These are phyloP conservation scores for Tripterygium wilfordii DNA, from an alignment of 177 flowering plant species.

Conservation along the genomic window DNA sequence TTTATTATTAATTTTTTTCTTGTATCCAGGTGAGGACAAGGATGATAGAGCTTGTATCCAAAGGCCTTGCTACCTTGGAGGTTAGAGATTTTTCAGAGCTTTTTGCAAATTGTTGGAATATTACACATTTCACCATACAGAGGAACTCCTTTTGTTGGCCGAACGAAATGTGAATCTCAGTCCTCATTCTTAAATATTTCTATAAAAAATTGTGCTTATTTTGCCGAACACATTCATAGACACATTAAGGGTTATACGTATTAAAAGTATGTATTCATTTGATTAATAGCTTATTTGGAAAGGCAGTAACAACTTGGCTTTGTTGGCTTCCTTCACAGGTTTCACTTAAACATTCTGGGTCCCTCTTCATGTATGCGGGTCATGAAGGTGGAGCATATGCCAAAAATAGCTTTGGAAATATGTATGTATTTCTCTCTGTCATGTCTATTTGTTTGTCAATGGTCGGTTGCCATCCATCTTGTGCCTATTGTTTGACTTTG, in stretches of 20 bases:
- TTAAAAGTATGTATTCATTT: too few relatives aligned
- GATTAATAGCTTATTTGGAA: background rate
- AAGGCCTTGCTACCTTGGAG: conserved; percentile 86
- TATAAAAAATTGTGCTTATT: too few relatives aligned
- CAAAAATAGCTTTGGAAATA: conserved; percentile 88
- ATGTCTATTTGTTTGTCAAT: background rate
- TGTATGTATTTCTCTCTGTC: conserved; percentile 38
- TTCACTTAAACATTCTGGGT: conserved; percentile 93
- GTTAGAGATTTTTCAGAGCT: conserved; percentile 24
- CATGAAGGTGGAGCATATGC: conserved; percentile 97
- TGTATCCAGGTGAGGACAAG: conserved; percentile 60
- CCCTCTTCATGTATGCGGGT: conserved; percentile 98
- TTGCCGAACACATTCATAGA: too few relatives aligned
- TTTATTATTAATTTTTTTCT: background rate
- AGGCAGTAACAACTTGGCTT: background rate
- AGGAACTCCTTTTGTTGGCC: too few relatives aligned
- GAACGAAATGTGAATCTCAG: too few relatives aligned
- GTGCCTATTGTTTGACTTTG: background rate
- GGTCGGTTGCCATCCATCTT: background rate
- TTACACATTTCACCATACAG: too few relatives aligned
- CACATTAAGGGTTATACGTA: too few relatives aligned
- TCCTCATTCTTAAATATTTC: too few relatives aligned
- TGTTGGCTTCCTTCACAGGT: conserved; percentile 45
- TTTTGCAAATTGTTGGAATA: background rate
- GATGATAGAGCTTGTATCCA: conserved; percentile 91